Percentiles rank a stretch among this genome's conserved stretches.
Evolutionary conservation across 2,329 filamentous ascomycete genomes (phyloP).

Genomic region (Raffaelea deltoideospora): DNA sequence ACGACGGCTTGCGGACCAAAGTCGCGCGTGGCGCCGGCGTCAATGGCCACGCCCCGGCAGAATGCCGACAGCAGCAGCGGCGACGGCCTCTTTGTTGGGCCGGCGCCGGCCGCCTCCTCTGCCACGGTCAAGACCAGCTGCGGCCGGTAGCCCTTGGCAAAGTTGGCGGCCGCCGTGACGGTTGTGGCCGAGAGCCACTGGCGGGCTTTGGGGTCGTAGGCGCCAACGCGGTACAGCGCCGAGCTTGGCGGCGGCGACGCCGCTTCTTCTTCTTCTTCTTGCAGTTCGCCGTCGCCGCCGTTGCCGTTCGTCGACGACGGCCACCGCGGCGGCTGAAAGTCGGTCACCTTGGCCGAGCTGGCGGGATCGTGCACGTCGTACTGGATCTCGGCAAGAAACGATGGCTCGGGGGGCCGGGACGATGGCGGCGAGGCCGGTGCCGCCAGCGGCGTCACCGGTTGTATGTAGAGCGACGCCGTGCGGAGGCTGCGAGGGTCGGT

Average conservation of each 20-base stretch:
- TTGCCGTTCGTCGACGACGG: constrained; percentile 13
- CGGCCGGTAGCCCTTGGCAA: constrained; percentile 45
- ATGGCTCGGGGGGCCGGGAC: too few species aligned
- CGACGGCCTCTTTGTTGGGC: too few species aligned
- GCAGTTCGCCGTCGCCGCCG: constrained; percentile 21
- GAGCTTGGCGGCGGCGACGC: too few species aligned
- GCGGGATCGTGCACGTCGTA: constrained; percentile 30
- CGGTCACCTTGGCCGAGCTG: constrained; percentile 28
- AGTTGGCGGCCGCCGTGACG: constrained; percentile 39
- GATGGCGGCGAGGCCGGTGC: constrained; percentile 19
- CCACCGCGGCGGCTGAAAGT: constrained; percentile 34
- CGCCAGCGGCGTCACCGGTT: constrained; percentile 26
- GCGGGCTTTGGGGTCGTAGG: constrained; percentile 32
- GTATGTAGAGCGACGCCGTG: constrained; percentile 37
- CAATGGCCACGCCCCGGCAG: constrained; percentile 42
- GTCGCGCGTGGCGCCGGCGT: constrained; percentile 49
- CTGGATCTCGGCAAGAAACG: constrained; percentile 36
- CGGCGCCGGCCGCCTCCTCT: not conserved
- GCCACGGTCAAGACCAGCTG: constrained; percentile 39
- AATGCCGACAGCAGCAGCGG: constrained; percentile 20
- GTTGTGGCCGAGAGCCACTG: constrained; percentile 40
- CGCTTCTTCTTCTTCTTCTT: too few species aligned
- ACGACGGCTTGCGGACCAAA: constrained; percentile 47
- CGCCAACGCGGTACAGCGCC: constrained; percentile 39
- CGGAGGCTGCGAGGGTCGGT: constrained; percentile 23